Conservation (phyloP, 2,329 filamentous ascomycete genomes). For the Bimuria novae-zelandiae region DNA sequence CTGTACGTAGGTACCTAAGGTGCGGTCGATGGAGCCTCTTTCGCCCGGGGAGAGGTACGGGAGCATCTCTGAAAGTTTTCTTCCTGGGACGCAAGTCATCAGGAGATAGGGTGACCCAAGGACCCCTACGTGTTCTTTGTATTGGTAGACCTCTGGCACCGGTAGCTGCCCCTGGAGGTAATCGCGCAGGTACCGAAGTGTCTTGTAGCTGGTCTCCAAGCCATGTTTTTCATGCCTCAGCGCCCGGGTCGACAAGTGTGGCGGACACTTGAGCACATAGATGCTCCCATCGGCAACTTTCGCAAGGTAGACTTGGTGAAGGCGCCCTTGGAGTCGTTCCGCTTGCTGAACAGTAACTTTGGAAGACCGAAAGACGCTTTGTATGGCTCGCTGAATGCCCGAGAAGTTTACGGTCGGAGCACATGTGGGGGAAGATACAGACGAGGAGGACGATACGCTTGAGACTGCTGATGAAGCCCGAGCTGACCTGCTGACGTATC, state of each 20-base stretch:
- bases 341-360: constrained; percentile 39
- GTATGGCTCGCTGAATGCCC: constrained; percentile 42
- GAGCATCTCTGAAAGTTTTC: constrained; percentile 36
- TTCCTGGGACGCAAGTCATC: constrained; percentile 39
- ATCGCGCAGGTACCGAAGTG: constrained; percentile 45
- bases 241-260: constrained; percentile 43
- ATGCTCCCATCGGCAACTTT: constrained; percentile 45
- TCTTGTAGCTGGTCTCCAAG: constrained; percentile 46
- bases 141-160: constrained; percentile 48
- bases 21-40: constrained; percentile 45
- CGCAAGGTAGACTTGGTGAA: constrained; percentile 51
- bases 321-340: constrained; percentile 39
- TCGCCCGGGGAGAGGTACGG: constrained; percentile 42
- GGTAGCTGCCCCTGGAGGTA: constrained; percentile 37
- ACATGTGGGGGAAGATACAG: constrained; percentile 25
- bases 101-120: constrained; percentile 42
- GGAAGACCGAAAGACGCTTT: constrained; percentile 37
- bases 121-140: constrained; percentile 34
- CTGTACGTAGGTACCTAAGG: constrained; percentile 48
- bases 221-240: constrained; percentile 51
- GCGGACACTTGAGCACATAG: constrained; percentile 49
- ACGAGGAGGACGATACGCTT: constrained; percentile 33
- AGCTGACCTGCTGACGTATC: constrained; percentile 27
- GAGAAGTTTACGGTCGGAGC: constrained; percentile 35
- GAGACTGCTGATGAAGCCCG: constrained; percentile 31